Evolutionary conservation across 2,329 filamentous ascomycete genomes (phyloP), one percentile per base, ranked within the genome.

Genomic region (Geosmithia flava): DNA sequence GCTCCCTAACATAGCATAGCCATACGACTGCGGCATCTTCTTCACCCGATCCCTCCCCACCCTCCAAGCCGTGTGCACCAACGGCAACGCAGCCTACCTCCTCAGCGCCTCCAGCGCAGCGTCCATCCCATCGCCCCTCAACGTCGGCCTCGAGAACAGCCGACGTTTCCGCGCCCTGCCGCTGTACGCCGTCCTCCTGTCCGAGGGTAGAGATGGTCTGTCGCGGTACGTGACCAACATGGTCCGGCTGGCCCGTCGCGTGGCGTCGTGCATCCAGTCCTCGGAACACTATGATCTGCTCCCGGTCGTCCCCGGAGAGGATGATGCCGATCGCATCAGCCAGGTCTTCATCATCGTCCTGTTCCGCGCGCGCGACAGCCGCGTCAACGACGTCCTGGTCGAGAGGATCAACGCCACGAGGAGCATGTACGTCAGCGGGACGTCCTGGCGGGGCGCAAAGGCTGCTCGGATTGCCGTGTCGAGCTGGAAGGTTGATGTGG

Each of bases 21-120:
- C 91, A 0, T 96, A 96, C 57, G 91, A 96, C 63, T 90, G 84
- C 57, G 91, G 90, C 42, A 84, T 96, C 64, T 94, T 95, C 72
- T 78, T 95, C 56, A 87, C 82, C 47, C 78, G 80, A 17, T 77
- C 85, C 52, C 66, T 76, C 7, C 56, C 65, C 2, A 68, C 78
- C 13, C 75, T 83, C 1, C 69, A 66, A 48, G 61, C 72, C 29
- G 81, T 89, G 10, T 95, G 91, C 64, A 74, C 78, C 51, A 96
- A 96, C 64, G 80, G 87, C 30, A 90, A 90, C 60, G 90, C 91
- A 2, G 85, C 83, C 1, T 96, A 96, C 59, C 77, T 95, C 44
- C 33, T 37, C 11, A 37, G 33, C 33, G 33, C 33, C 10, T 66
- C 71, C 5, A 61, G 63, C 16, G 56, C 57, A 3, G 60, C 41